phyloP scores from a whole-genome alignment of 768 basidiomycete genomes.

The Mycena belliarum region DNA sequence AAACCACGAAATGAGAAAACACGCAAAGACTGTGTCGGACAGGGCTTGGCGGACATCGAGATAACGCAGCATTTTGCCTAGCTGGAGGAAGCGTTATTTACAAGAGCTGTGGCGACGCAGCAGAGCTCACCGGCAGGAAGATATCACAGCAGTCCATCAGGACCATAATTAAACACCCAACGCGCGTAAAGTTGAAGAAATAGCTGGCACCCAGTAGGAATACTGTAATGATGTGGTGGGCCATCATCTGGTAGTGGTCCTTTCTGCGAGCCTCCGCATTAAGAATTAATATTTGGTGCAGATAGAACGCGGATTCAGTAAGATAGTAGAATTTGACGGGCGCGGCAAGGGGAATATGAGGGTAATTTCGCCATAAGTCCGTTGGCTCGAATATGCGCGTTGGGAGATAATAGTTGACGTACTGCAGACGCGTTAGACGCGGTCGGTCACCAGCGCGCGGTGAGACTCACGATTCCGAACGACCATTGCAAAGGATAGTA shows the following conservation, averaged over 20 bases:
- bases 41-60: conserved; percentile 58
- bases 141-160: conserved; percentile 96
- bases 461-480: conserved; percentile 76
- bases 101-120: neutral
- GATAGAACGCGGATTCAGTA: conserved; percentile 82
- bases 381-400: conserved; percentile 62
- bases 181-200: conserved; percentile 79
- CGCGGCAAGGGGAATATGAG: conserved; percentile 77
- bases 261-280: conserved; percentile 91
- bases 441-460: neutral
- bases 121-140: conserved; percentile 72
- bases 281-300: conserved; percentile 88
- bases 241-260: conserved; percentile 95
- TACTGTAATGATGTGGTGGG: conserved; percentile 91
- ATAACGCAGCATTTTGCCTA: conserved; percentile 95
- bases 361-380: conserved; percentile 79
- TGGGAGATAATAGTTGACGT: conserved; percentile 74
- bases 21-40: conserved; percentile 75
- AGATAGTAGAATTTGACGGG: conserved; percentile 91
- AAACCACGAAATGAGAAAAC: conserved; percentile 90
- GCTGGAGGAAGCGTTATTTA: conserved; percentile 38
- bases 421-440: conserved; percentile 46
- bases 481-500: conserved; percentile 79
- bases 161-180: conserved; percentile 87
- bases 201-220: conserved; percentile 78